Base-by-base conservation (phyloP, 257 asterid species). In the Knoxia roxburghii region DNA sequence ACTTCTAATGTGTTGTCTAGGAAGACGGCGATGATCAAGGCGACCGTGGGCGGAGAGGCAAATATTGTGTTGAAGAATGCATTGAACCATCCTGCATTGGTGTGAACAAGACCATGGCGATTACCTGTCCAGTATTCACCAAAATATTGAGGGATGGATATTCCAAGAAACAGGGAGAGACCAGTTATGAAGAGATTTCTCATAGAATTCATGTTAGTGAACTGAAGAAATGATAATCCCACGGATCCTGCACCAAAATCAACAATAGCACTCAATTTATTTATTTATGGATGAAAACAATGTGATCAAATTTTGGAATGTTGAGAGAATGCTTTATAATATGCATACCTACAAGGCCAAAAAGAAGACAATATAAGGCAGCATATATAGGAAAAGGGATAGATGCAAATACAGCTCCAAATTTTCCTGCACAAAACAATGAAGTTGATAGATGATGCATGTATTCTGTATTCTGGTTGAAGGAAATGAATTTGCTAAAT, bases 131-230 rank as follows among this genome's bases (percentile, higher is more conserved):
- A 90, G 65, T 94, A 94, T 50, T 87, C 85, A 32, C 77, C 75
- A 45, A 94, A 94, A 64, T 80, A 94, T 55, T 90, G 99, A 53
- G 99, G 99, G 72, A 94, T 81, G 2, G 99, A 94, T 75, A 94
- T 90, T 59, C 99, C 99, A 24, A 94, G 97, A 79, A 94, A 94
- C 14, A 94, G 89, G 0, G 99, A 90, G 35, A 90, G 88, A 24
- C 99, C 99, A 4, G 92, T 88, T 72, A 94, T 90, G 30, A 94
- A 63, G 64, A 94, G 99, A 81, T 87, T 94, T 78, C 99, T 85
- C 99, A 94, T 94, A n/a, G 89, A 88, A 51, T 94, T 94, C 97
- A 94, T 90, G 76, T 94, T 94, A 12, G 99, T 94, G 85, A 94
- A 94, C 58, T 94, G 99, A 52, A 94, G 97, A 79, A 94, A 94